Percentiles rank a stretch among this genome's conserved stretches.
These are phyloP conservation scores for Acer negundo DNA, from an alignment of 345 rosid genomes.

Conservation along the genomic window DNA sequence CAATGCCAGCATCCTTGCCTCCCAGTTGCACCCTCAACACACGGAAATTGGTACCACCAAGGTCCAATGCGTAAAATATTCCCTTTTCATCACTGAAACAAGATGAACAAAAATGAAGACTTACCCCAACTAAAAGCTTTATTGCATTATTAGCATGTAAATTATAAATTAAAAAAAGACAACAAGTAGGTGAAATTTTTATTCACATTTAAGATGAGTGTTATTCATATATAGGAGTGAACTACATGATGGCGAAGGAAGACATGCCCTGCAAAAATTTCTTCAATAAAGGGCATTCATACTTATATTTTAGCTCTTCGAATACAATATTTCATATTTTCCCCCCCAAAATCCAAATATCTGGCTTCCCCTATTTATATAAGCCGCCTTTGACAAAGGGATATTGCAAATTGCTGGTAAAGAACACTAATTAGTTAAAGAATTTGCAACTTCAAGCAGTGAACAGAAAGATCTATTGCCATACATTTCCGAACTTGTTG, in stretches of 20 bases:
- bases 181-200: neutral
- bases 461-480: neutral
- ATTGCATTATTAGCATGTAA: neutral
- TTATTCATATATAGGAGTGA: neutral
- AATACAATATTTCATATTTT: no score
- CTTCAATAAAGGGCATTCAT: neutral
- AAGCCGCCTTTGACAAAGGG: neutral
- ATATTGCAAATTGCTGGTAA: slow-evolving; percentile 5
- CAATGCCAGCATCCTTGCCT: slow-evolving; percentile 58
- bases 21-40: slow-evolving; percentile 83
- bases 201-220: neutral
- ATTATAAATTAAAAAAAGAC: neutral
- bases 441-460: neutral
- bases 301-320: neutral
- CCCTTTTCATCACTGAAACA: slow-evolving; percentile 78
- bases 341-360: no score
- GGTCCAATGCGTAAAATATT: slow-evolving; percentile 86
- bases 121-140: neutral
- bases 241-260: neutral
- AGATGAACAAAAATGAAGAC: neutral
- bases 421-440: neutral
- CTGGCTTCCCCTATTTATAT: neutral
- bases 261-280: neutral
- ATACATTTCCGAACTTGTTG: neutral
- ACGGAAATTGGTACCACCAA: slow-evolving; percentile 98